Base-by-base conservation (phyloP, 2,329 filamentous ascomycete species). In the Fusarium falciforme region DNA sequence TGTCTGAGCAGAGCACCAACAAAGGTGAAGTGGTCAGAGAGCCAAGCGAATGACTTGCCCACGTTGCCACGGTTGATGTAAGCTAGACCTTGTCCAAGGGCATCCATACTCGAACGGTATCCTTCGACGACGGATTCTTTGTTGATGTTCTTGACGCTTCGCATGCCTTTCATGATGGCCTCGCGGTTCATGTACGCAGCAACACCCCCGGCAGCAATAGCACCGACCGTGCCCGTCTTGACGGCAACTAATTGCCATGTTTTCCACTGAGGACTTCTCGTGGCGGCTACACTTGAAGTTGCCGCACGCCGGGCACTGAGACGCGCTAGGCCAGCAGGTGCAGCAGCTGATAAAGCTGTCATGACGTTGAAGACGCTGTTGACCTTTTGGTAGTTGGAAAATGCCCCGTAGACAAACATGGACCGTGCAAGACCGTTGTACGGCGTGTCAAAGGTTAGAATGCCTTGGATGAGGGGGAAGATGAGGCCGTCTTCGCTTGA, bases 361-460 rank as follows among this genome's bases (percentile, higher is more conserved):
- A 89, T 88, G 76, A 88, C 85, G 67, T 89, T 89, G 81, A 89
- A 89, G 40, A 89, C 87, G 55, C 82, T 84, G 78, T 84, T 88
- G 71, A 90, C 86, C 66, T 89, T 89, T 67, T 87, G 85, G 76
- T 90, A 90, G 79, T 89, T 89, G 60, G 87, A 89, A 64, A 90
- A 90, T 35, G 88, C 88, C 52, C 88, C 88, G 71, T 90, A 90
- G 52, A 89, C 88, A 69, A 90, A 90, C 87, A 90, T 89, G 58
- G 87, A 88, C 14, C 88, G 83, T 4, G 88, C 87, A 17, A 90
- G 86, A 8, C 92, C 92, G 66, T 94, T 91, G 82, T 92, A 97
- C 0, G 95, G 95, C 0, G 95, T 97, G 82, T 97, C 94, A 77
- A 96, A 96, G 8, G 94, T 90, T 36, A 97, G 86, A 17, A 97